Conservation (phyloP, 305 asterid genomes). For the Fraxinus angustifolia region DNA sequence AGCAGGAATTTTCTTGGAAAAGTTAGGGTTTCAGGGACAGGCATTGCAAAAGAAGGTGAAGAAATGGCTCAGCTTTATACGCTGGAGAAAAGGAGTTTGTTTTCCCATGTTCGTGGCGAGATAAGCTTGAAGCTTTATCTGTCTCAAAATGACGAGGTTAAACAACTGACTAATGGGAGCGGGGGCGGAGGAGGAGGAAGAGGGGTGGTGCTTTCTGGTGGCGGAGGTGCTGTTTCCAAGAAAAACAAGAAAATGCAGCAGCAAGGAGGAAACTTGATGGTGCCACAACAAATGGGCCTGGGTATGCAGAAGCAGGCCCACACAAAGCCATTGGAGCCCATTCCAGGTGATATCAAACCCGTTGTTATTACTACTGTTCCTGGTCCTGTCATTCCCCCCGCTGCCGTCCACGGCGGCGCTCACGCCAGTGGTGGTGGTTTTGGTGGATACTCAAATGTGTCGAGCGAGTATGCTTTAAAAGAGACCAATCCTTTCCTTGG, state of each 20-base stretch:
- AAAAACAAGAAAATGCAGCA: conserved; percentile 62
- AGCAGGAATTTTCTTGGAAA: conserved; percentile 71
- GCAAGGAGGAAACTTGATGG: conserved; percentile 46
- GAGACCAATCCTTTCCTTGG: conserved; percentile 84
- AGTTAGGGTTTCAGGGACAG: conserved; percentile 62
- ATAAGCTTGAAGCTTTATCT: conserved; percentile 61
- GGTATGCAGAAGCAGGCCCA: conserved; percentile 42
- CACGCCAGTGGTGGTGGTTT: conserved; percentile 32
- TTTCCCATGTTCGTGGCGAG: conserved; percentile 87
- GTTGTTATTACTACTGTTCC: conserved; percentile 57
- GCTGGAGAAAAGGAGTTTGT: conserved; percentile 72
- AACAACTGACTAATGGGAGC: conserved; percentile 36
- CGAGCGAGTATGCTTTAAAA: conserved; percentile 54
- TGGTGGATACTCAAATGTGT: conserved; percentile 33
- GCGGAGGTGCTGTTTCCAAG: conserved; percentile 29
- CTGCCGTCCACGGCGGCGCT: conserved; percentile 22
- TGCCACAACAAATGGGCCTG: conserved; percentile 34
- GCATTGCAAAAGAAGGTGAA: conserved; percentile 56
- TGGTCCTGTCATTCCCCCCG: conserved; percentile 37
- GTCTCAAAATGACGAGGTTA: conserved; percentile 60
- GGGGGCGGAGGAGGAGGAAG: conserved; percentile 7
- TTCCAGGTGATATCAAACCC: conserved; percentile 60
- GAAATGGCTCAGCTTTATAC: conserved; percentile 60
- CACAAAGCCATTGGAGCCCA: conserved; percentile 47
- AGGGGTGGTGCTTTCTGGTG: conserved; percentile 7